These are phyloP conservation scores for Plasmodium malariae DNA, from an alignment of 169 alveolate species.

Conservation along the genomic window DNA sequence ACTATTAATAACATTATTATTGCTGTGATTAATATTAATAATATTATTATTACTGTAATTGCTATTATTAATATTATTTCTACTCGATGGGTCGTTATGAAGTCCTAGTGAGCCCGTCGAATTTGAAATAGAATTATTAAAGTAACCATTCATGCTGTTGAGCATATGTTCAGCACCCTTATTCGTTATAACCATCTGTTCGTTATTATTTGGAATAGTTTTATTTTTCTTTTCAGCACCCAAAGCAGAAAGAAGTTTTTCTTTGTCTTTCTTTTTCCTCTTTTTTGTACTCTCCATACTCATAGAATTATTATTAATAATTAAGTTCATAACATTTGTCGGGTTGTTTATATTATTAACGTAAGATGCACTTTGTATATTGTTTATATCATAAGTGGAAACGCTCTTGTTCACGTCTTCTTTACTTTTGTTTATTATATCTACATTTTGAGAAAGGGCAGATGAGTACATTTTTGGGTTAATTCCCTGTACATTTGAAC, in stretches of 20 bases:
- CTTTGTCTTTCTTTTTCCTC: slow-evolving; percentile 10
- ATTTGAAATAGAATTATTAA: background rate
- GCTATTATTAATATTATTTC: background rate
- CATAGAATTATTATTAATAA: background rate
- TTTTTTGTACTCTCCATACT: slow-evolving; percentile 1
- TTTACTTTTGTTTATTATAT: background rate
- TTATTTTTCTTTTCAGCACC: background rate
- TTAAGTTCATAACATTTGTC: background rate
- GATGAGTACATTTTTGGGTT: background rate
- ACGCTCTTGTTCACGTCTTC: background rate
- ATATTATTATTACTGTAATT: too few relatives aligned
- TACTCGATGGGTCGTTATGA: slow-evolving; percentile 9
- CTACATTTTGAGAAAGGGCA: background rate
- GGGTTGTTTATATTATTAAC: background rate
- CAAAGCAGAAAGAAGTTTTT: background rate
- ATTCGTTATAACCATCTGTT: background rate
- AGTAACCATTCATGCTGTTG: background rate
- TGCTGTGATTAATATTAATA: too few relatives aligned
- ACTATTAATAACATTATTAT: too few relatives aligned
- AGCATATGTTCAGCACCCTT: background rate
- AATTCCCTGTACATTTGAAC: background rate
- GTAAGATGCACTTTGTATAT: background rate
- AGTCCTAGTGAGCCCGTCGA: background rate
- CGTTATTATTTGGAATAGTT: background rate
- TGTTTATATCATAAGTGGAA: background rate